phyloP scores from a whole-genome alignment of 371 early-diverging fungal genomes.

The Apophysomyces trapeziformis region DNA sequence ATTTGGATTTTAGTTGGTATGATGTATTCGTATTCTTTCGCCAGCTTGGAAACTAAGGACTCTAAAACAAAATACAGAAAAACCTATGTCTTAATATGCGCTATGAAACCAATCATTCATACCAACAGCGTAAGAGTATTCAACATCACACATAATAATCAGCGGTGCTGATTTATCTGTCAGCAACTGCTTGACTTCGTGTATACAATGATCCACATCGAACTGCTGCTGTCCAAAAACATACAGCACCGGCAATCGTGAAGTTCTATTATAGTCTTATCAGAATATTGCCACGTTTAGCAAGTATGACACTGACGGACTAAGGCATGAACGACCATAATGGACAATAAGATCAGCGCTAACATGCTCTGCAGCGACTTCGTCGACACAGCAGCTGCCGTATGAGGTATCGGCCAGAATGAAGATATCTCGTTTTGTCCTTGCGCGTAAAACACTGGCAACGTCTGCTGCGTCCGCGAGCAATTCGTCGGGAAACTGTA shows the following conservation, averaged over 20 bases:
- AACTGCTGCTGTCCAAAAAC: constrained; percentile 81
- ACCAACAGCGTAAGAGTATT: constrained; percentile 69
- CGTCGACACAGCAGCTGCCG: constrained; percentile 97
- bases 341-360: constrained; percentile 86
- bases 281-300: neutral
- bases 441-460: constrained; percentile 49
- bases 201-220: constrained; percentile 60
- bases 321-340: constrained; percentile 91
- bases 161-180: constrained; percentile 49
- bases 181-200: constrained; percentile 47
- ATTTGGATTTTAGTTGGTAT: constrained; percentile 58
- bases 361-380: constrained; percentile 92
- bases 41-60: constrained; percentile 19
- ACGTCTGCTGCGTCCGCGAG: constrained; percentile 76
- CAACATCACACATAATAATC: constrained; percentile 78
- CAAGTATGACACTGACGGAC: constrained; percentile 59
- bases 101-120: constrained; percentile 18
- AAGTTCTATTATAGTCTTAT: constrained; percentile 48
- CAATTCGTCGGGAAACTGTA: constrained; percentile 93
- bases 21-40: constrained; percentile 37
- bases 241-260: constrained; percentile 83
- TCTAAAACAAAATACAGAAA: constrained; percentile 16
- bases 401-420: constrained; percentile 94
- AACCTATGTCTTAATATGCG: neutral
- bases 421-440: constrained; percentile 59